A percentile compares a stretch with the other conserved stretches of the same genome.
phyloP scores from a whole-genome alignment of 257 asterid species.

The Eustoma russellianum region DNA sequence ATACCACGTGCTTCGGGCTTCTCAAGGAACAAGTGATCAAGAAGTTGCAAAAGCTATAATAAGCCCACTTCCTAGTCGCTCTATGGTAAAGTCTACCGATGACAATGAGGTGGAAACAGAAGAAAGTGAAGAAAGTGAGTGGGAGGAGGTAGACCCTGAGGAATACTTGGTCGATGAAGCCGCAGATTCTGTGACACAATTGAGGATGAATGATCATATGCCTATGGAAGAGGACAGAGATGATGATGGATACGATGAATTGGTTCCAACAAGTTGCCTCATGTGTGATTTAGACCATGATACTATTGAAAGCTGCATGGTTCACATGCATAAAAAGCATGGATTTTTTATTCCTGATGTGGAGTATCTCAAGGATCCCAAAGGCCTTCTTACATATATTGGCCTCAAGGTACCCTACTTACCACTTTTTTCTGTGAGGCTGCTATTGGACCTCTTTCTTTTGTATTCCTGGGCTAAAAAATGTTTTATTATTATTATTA shows the following conservation, averaged over 20 bases:
- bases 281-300: constrained; percentile 73
- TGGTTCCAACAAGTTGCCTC: constrained; percentile 76
- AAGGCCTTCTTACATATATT: constrained; percentile 77
- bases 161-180: constrained; percentile 47
- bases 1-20: constrained; percentile 52
- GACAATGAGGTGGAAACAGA: constrained; percentile 46
- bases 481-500: no score
- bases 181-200: constrained; percentile 33
- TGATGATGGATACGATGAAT: constrained; percentile 29
- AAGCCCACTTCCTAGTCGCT: constrained; percentile 51
- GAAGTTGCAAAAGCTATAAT: constrained; percentile 45
- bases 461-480: background rate
- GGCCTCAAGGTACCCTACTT: constrained; percentile 51
- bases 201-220: constrained; percentile 31
- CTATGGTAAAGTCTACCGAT: constrained; percentile 29
- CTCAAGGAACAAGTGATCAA: constrained; percentile 31
- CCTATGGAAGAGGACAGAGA: constrained; percentile 43
- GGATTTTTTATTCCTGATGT: constrained; percentile 94
- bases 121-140: constrained; percentile 77
- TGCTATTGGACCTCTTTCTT: no score
- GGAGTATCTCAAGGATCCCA: constrained; percentile 87
- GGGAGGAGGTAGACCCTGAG: constrained; percentile 76
- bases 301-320: constrained; percentile 71
- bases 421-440: background rate
- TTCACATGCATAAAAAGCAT: constrained; percentile 92